Evolutionary conservation across 345 rosid genomes (phyloP).

Genomic region (Hypericum androsaemum): DNA sequence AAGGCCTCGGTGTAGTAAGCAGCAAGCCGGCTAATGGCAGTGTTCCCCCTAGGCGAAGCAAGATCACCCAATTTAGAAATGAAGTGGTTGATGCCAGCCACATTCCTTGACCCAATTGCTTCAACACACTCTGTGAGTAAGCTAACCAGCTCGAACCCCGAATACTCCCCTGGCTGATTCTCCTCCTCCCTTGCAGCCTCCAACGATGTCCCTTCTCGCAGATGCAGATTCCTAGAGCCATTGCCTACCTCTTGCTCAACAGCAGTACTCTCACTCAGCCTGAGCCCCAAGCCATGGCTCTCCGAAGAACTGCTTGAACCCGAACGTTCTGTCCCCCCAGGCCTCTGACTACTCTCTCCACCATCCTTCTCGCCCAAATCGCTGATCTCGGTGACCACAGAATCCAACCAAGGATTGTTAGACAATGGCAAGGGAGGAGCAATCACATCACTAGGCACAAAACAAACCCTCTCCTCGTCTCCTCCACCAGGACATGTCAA

Average conservation of each 20-base stretch:
- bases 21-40: constrained; percentile 54
- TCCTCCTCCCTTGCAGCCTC: constrained; percentile 32
- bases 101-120: constrained; percentile 62
- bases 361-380: constrained; percentile 55
- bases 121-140: constrained; percentile 69
- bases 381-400: constrained; percentile 62
- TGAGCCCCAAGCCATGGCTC: constrained; percentile 46
- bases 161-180: constrained; percentile 39
- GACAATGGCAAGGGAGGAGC: constrained; percentile 56
- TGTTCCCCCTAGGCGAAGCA: constrained; percentile 69
- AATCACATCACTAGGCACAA: constrained; percentile 57
- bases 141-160: constrained; percentile 69
- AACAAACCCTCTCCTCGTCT: constrained; percentile 60
- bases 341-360: constrained; percentile 46
- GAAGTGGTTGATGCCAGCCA: constrained; percentile 49
- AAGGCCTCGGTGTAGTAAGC: constrained; percentile 85
- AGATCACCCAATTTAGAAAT: constrained; percentile 68
- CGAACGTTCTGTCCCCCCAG: constrained; percentile 53
- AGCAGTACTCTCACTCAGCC: constrained; percentile 30
- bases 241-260: constrained; percentile 41
- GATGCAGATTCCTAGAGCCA: constrained; percentile 44
- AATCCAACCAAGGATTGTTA: constrained; percentile 70
- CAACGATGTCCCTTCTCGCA: constrained; percentile 21
- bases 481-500: constrained; percentile 59
- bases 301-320: constrained; percentile 81